Conservation (phyloP, 1,284 basidiomycete genomes). For the Cutaneotrichosporon mucoides region DNA sequence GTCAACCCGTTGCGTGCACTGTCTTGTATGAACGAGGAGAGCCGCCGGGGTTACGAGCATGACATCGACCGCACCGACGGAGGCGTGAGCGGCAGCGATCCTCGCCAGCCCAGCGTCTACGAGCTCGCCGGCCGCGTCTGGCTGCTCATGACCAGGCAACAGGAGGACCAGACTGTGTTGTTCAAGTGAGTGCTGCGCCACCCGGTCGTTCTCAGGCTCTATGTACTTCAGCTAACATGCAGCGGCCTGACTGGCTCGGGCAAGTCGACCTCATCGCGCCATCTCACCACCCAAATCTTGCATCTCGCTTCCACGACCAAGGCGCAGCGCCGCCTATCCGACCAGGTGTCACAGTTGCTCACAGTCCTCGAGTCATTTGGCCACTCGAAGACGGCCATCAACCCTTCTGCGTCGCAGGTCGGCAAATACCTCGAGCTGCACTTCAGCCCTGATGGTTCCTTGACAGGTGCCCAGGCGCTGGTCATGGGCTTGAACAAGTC, state of each 20-base stretch:
- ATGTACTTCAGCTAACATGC: background rate
- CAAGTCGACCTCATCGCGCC: conserved; percentile 69
- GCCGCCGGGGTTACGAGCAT: conserved; percentile 33
- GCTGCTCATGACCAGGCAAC: conserved; percentile 70
- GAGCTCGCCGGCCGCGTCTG: conserved; percentile 80
- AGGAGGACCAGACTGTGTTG: conserved; percentile 73
- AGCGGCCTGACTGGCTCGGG: conserved; percentile 88
- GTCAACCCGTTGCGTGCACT: conserved; percentile 81
- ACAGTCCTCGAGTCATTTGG: conserved; percentile 83
- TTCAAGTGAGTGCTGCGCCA: conserved; percentile 59
- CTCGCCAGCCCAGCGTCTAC: conserved; percentile 73
- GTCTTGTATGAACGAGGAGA: conserved; percentile 72
- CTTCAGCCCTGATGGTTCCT: conserved; percentile 53
- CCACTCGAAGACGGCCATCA: conserved; percentile 75
- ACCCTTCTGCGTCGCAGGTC: conserved; percentile 78
- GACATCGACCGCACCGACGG: conserved; percentile 21
- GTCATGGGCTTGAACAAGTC: conserved; percentile 84
- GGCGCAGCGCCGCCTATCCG: conserved; percentile 66
- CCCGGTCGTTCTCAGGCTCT: background rate
- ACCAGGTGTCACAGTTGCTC: conserved; percentile 70
- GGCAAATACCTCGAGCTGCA: conserved; percentile 81
- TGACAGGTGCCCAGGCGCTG: conserved; percentile 68
- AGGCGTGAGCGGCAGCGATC: conserved; percentile 23
- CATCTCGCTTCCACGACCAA: conserved; percentile 72
- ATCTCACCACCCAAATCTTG: conserved; percentile 77